Base-by-base conservation (phyloP, 805 yeast genomes). In the Metschnikowia colocasiae region DNA sequence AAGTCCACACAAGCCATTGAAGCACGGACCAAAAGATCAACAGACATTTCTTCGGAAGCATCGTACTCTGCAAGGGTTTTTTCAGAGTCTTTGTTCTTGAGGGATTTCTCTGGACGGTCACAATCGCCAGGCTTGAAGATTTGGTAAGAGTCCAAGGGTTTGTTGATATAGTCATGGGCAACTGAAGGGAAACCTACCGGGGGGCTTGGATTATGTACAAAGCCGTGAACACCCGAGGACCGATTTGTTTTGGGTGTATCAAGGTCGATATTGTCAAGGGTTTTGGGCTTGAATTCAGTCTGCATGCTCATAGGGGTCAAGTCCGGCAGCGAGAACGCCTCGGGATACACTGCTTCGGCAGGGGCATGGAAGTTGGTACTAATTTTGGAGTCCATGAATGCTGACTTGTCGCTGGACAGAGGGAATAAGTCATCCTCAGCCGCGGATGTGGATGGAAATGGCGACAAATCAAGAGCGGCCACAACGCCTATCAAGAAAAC, bases 11-110 rank as follows among this genome's bases (percentile, higher is more conserved):
- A 45, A 4, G 48, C 33, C 47, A 45, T 42, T 9, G 56, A 50
- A 4, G 56, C 54, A 18, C 44, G 49, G 6, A 50, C 41, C 22
- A 50, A 44, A 48, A 50, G 46, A 18, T 41, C 46, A 8, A 50
- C 45, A 3, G 48, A 36, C 3, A 46, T 43, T 22, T 37, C 49
- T 6, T 48, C 49, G 2, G 41, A 15, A 3, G 26, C 43, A 22
- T 43, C 47, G 18, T 30, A 33, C 32, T 32, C 38, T 2, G 43
- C 16, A 26, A 40, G 43, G 13, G 43, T 40, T 23, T 40, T 40
- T 23, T 40, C 43, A 13, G 43, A 40, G 33, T 40, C 43, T 13
- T 40, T 40, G 20, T 40, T 31, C 16, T 31, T 30, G 16, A 40
- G 44, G 15, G 30, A 3, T 12, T 20, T 20, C 2, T 30, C 26